These are phyloP conservation scores for Elongisporangium undulatum DNA, from an alignment of 352 stramenopile species.

Conservation along the genomic window DNA sequence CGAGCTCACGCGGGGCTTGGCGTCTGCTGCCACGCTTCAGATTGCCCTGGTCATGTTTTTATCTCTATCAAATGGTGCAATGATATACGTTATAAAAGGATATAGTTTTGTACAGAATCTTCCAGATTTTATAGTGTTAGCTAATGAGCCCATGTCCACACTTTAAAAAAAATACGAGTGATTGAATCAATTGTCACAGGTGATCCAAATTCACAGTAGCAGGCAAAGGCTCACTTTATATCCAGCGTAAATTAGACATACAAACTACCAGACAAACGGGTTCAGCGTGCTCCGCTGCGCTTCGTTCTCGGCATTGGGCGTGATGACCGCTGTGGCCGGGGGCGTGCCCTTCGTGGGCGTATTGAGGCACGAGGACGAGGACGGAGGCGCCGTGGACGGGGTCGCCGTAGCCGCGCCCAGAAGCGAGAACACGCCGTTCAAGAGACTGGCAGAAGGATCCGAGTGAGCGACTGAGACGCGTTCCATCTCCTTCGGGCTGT, in stretches of 20 bases:
- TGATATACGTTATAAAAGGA: no score
- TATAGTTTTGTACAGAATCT: no score
- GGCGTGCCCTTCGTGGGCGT: neutral
- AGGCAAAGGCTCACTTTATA: neutral
- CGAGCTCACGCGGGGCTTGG: no score
- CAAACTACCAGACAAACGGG: neutral
- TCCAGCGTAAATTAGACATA: neutral
- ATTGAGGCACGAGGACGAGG: slow-evolving; percentile 3
- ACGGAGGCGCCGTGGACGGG: slow-evolving; percentile 13
- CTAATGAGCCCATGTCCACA: no score
- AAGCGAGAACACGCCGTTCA: slow-evolving; percentile 75
- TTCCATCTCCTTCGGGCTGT: slow-evolving; percentile 49
- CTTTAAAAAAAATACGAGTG: no score
- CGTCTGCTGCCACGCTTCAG: no score
- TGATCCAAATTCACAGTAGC: no score
- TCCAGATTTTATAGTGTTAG: no score
- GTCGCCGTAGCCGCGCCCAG: slow-evolving; percentile 24
- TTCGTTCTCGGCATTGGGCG: neutral
- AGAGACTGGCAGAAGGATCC: slow-evolving; percentile 27
- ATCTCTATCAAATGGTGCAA: no score
- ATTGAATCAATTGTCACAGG: no score
- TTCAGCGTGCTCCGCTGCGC: neutral
- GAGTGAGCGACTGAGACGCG: slow-evolving; percentile 43
- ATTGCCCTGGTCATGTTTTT: no score
- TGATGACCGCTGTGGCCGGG: neutral